Conservation (phyloP, 1,139 yeast species). For the Yamadazyma spencermartinsiae region DNA sequence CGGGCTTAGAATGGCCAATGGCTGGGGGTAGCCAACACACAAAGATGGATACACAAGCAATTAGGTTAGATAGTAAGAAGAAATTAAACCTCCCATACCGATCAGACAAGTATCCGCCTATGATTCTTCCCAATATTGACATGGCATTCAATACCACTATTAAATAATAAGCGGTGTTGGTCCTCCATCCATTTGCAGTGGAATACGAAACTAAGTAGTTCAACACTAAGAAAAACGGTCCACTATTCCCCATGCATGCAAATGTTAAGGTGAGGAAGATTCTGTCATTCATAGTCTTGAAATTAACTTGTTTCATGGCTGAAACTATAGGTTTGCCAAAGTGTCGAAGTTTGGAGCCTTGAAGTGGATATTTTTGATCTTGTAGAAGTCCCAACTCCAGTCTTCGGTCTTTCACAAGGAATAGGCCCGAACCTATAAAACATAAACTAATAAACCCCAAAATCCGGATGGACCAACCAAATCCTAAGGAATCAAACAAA, state of each 20-base stretch:
- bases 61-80: constrained; percentile 21
- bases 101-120: constrained; percentile 33
- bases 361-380: background rate
- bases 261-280: constrained; percentile 22
- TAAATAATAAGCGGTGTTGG: constrained; percentile 23
- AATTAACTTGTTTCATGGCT: constrained; percentile 22
- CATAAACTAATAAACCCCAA: constrained; percentile 22
- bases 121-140: constrained; percentile 30
- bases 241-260: constrained; percentile 24
- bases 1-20: constrained; percentile 25
- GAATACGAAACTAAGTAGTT: constrained; percentile 33
- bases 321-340: constrained; percentile 6
- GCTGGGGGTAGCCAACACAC: constrained; percentile 29
- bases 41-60: constrained; percentile 23
- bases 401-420: constrained; percentile 23
- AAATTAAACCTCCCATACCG: constrained; percentile 31
- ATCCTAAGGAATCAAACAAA: constrained; percentile 26
- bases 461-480: constrained; percentile 30
- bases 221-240: constrained; percentile 22
- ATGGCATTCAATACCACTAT: constrained; percentile 29
- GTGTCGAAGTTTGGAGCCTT: constrained; percentile 3
- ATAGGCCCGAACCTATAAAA: constrained; percentile 17
- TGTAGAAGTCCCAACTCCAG: constrained; percentile 17
- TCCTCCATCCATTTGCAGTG: constrained; percentile 25
- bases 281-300: constrained; percentile 20